phyloP scores from a whole-genome alignment of 129 eudicot genomes.

The Chrysanthemum makinoi region DNA sequence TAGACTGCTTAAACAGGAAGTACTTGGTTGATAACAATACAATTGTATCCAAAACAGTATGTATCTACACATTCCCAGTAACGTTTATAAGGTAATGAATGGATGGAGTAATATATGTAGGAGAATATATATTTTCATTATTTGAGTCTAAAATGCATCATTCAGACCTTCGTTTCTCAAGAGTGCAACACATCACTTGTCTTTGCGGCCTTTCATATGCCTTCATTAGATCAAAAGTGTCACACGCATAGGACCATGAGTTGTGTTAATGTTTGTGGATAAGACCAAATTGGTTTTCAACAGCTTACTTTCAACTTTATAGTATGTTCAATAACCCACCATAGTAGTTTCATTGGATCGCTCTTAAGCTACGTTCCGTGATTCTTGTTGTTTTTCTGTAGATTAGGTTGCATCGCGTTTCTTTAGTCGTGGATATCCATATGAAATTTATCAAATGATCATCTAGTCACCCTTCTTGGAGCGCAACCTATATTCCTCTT shows the following conservation, averaged over 20 bases:
- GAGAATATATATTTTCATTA: too few species aligned
- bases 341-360: not conserved
- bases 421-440: not conserved
- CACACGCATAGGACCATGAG: not conserved
- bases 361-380: not conserved
- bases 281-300: not conserved
- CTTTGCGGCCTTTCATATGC: too few species aligned
- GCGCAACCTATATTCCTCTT: not conserved
- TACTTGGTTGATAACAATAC: not conserved
- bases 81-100: too few species aligned
- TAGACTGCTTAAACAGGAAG: not conserved
- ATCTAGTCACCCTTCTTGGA: not conserved
- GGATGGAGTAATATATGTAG: too few species aligned
- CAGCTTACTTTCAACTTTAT: not conserved
- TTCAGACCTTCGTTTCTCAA: too few species aligned
- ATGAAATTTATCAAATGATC: not conserved
- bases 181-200: too few species aligned
- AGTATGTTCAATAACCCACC: not conserved
- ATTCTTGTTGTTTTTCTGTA: not conserved
- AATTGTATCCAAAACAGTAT: not conserved
- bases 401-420: not conserved
- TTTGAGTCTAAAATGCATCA: too few species aligned
- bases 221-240: too few species aligned
- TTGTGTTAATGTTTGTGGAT: not conserved
- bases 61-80: too few species aligned